Percentiles rank a stretch among this genome's conserved stretches.
Evolutionary conservation across 805 yeast genomes (phyloP).

Genomic region (Saccharomycopsis lassenensis): DNA sequence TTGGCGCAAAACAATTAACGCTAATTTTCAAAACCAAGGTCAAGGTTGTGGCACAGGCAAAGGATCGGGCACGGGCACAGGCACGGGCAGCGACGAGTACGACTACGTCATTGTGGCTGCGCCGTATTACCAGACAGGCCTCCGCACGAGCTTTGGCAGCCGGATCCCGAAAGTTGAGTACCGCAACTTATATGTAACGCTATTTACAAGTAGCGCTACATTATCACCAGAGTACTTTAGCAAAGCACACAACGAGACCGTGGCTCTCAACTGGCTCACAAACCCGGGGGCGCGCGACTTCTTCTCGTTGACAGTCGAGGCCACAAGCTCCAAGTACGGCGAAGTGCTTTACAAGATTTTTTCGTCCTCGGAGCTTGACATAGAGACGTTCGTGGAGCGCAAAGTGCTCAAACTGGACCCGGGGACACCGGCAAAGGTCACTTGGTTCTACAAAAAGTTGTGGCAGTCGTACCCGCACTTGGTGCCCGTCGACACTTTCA

Average conservation of each 20-base stretch:
- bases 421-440: constrained; percentile 19
- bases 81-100: too few species aligned
- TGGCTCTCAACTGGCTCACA: too few species aligned
- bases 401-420: not conserved
- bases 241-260: too few species aligned
- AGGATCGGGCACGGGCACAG: too few species aligned
- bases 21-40: too few species aligned
- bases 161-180: constrained; percentile 26
- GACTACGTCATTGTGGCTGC: constrained; percentile 37
- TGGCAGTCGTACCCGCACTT: constrained; percentile 40
- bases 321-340: too few species aligned
- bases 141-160: too few species aligned
- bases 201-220: constrained; percentile 19
- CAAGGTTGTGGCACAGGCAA: too few species aligned
- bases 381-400: not conserved
- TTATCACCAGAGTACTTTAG: constrained; percentile 10
- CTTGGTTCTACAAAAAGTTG: constrained; percentile 24
- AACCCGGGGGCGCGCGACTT: constrained; percentile 1
- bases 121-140: constrained; percentile 27
- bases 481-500: constrained; percentile 23
- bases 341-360: constrained; percentile 35
- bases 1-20: too few species aligned
- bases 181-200: constrained; percentile 30
- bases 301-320: constrained; percentile 25
- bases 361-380: constrained; percentile 22